A percentile compares a stretch with the other conserved stretches of the same genome.
These are phyloP conservation scores for Colletotrichum tabaci DNA, from an alignment of 2,329 filamentous ascomycete species.

Conservation along the genomic window DNA sequence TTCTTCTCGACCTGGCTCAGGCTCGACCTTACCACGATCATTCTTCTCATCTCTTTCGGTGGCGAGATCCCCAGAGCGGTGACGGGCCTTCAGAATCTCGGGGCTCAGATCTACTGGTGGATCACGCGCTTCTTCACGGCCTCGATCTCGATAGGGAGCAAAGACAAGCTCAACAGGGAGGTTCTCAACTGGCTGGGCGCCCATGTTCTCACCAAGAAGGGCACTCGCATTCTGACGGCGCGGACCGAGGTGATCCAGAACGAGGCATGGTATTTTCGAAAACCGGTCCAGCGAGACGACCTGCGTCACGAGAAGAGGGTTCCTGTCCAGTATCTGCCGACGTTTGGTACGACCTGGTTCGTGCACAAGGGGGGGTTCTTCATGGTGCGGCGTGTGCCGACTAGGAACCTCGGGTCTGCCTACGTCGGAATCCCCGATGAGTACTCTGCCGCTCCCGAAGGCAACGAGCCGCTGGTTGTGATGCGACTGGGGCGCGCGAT, in stretches of 20 bases:
- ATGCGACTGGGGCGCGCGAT: conserved; percentile 56
- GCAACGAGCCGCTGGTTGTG: conserved; percentile 56
- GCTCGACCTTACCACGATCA: conserved; percentile 52
- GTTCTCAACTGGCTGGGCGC: conserved; percentile 57
- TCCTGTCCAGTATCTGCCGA: conserved; percentile 55
- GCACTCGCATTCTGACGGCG: conserved; percentile 53
- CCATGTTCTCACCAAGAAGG: conserved; percentile 50
- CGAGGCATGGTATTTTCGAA: conserved; percentile 51
- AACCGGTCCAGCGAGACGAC: conserved; percentile 49
- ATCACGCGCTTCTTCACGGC: conserved; percentile 55
- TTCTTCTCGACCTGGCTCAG: conserved; percentile 54
- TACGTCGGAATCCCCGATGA: conserved; percentile 48
- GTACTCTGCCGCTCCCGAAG: conserved; percentile 52
- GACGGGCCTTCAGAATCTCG: conserved; percentile 48
- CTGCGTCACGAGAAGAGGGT: conserved; percentile 52
- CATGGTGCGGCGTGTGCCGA: conserved; percentile 53
- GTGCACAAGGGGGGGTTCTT: conserved; percentile 52
- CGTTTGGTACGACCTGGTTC: conserved; percentile 56
- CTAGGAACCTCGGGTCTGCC: conserved; percentile 26
- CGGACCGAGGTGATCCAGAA: conserved; percentile 51
- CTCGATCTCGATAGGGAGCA: conserved; percentile 54
- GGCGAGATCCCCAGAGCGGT: conserved; percentile 52
- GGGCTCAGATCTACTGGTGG: conserved; percentile 53
- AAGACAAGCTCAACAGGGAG: conserved; percentile 55
- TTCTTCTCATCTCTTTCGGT: conserved; percentile 52